Evolutionary conservation across 352 stramenopile species (phyloP), one percentile per base, ranked within the genome.

Genomic region (Globisporangium iwayamae): DNA sequence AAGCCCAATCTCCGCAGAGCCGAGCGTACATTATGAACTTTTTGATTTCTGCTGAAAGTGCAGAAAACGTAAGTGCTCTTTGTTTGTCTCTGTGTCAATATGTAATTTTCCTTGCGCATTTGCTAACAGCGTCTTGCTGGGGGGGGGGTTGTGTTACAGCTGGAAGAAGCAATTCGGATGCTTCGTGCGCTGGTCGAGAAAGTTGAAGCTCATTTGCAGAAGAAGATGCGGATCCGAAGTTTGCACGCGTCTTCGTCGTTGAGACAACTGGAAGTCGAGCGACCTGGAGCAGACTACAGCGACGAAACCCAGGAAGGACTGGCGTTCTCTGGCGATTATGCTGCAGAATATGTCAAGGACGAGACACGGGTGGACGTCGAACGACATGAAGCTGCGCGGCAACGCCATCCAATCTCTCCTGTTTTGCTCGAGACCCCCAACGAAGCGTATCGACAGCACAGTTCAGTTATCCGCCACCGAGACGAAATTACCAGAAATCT

Each of bases 11-110:
- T 18, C 69, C 68, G 1, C 57, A 56, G 38, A 78, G 41, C 43
- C 56, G 34, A 9, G 58, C 63, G 10, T 87, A 74, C 66, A 65
- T 77, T 22, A 83, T 90, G 74, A 85, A 78, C 43, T 92, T 90
- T 36, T 30, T 91, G 11, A 68, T 90, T 16, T 75, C 76, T 2
- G 81, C 71, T 1, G 71, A 74, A n/a, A 76, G 75, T 0, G 69
- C 60, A 34, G 69, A 68, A 9, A 71, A 73, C 47, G 74, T 82
- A 60, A 43, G 69, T 68, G 30, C 7, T 46, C 16, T 58, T 55
- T 57, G 62, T 43, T 30, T 53, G 52, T 39, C 14, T 45, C 3
- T 47, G 41, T 4, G 5, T 20, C 16, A 20, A 18, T 20, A 18
- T n/a, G 39, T n/a, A 9, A 46, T 46, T 46, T 46, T 18, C 3